Evolutionary conservation across 2,329 filamentous ascomycete genomes (phyloP).

Genomic region (Diplodia corticola): DNA sequence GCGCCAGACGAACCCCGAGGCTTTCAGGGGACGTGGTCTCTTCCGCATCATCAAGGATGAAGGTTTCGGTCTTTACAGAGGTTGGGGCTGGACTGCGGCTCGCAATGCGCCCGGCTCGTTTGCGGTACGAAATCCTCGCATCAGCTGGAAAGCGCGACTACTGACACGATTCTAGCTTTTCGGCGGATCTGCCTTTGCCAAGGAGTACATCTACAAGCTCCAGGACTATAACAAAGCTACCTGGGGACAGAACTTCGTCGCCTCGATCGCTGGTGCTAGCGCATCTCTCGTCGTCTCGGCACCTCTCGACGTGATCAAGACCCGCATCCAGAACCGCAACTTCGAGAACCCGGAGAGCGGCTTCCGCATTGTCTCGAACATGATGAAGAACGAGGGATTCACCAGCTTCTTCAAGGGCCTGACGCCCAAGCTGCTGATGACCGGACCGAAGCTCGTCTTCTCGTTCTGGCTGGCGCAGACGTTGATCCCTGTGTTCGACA

Average conservation of each 20-base stretch:
- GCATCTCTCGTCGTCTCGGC: slow-evolving; percentile 96
- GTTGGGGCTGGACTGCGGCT: slow-evolving; percentile 96
- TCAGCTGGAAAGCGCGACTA: background rate
- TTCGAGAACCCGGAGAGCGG: slow-evolving; percentile 97
- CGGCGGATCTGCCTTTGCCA: slow-evolving; percentile 94
- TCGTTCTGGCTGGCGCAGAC: slow-evolving; percentile 99
- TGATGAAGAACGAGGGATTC: slow-evolving; percentile 87
- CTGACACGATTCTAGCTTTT: slow-evolving; percentile 65
- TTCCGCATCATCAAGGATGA: slow-evolving; percentile 89
- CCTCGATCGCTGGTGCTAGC: slow-evolving; percentile 90
- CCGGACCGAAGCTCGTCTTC: slow-evolving; percentile 97
- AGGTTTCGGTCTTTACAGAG: slow-evolving; percentile 92
- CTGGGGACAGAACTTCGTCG: slow-evolving; percentile 97
- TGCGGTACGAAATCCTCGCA: slow-evolving; percentile 61
- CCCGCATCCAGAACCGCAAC: slow-evolving; percentile 96
- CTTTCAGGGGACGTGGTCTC: slow-evolving; percentile 90
- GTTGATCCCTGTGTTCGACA: slow-evolving; percentile 88
- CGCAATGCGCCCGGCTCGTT: slow-evolving; percentile 97
- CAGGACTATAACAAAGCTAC: slow-evolving; percentile 92
- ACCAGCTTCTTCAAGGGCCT: slow-evolving; percentile 96
- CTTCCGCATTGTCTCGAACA: slow-evolving; percentile 86
- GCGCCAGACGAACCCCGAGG: slow-evolving; percentile 97
- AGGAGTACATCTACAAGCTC: slow-evolving; percentile 90
- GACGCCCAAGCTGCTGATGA: slow-evolving; percentile 97
- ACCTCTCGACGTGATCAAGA: slow-evolving; percentile 96